Conservation (phyloP, 305 asterid species). For the Plantago coronopus region DNA sequence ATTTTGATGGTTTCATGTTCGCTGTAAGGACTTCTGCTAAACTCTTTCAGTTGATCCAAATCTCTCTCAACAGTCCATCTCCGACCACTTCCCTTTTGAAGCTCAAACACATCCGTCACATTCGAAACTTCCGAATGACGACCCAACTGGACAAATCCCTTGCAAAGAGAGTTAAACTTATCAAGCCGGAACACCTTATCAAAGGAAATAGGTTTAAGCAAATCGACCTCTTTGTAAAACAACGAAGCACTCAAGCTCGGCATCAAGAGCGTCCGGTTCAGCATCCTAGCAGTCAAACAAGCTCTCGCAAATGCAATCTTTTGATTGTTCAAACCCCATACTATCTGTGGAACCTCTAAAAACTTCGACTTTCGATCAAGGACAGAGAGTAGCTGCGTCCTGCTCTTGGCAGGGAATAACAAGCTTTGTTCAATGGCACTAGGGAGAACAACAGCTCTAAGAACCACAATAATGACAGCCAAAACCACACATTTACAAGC, state of each 20-base stretch:
- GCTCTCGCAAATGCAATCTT: constrained; percentile 88
- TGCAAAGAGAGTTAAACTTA: constrained; percentile 61
- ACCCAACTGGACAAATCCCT: constrained; percentile 58
- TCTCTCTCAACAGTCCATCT: constrained; percentile 76
- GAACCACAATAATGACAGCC: constrained; percentile 34
- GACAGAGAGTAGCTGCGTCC: constrained; percentile 7
- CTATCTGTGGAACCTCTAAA: constrained; percentile 76
- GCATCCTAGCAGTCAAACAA: constrained; percentile 71
- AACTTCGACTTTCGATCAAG: constrained; percentile 33
- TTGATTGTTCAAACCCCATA: constrained; percentile 92
- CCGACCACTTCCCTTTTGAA: constrained; percentile 81
- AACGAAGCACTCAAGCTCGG: constrained; percentile 88
- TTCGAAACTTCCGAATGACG: constrained; percentile 50
- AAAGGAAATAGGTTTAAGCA: constrained; percentile 60
- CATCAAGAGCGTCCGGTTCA: constrained; percentile 73
- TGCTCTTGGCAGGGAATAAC: constrained; percentile 21
- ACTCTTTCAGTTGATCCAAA: constrained; percentile 52
- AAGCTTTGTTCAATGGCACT: constrained; percentile 31
- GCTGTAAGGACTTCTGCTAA: constrained; percentile 30
- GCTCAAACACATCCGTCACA: constrained; percentile 41
- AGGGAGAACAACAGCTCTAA: constrained; percentile 37
- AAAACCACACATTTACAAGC: constrained; percentile 49
- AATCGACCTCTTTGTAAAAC: constrained; percentile 79
- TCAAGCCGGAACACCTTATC: constrained; percentile 69
- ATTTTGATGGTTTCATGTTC: constrained; percentile 47